Evolutionary conservation across 352 stramenopile genomes (phyloP), one percentile per base, ranked within the genome.

Genomic region (Pythium utonaiense): DNA sequence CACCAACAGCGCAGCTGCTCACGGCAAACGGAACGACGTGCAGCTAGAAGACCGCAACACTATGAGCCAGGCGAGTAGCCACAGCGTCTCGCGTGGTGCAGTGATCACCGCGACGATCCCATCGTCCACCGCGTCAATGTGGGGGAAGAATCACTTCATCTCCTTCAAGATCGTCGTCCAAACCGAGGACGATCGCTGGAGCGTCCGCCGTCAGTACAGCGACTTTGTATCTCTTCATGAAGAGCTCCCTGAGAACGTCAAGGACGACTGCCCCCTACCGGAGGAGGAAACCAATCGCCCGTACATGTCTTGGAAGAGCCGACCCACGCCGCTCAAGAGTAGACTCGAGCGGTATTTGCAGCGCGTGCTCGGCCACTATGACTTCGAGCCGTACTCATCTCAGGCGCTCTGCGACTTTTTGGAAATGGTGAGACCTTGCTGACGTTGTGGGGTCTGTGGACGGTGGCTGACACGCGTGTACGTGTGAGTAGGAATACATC

Each of bases 121-220:
- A 24, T 72, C 76, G n/a, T 75, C 76, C 8, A 88, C 78, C 6
- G 80, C 75, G 27, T 87, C 79, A 1, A 75, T 78, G n/a, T 91
- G 81, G 81, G 77, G 77, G 36, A 85, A 89, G 57, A 80, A 79
- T 36, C 67, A 77, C 7, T 91, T 89, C 41, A 70, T 89, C 13
- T 86, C 79, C 17, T 91, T 83, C 68, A 89, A 91, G 64, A 76
- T 91, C 55, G 72, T 88, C 25, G 73, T 91, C 2, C 68, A 80
- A 50, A 88, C 81, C 0, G 79, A 91, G 17, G 81, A 88, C 19
- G 81, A 91, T 42, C 61, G 69, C 19, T 91, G 81, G 81, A 88
- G 60, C 3, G 63, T 91, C 34, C 70, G 81, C 30, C 78, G 81
- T 1, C 74, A 86, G 27, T 88, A 87, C 56, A 76, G 64, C 31